Evolutionary conservation across 495 filamentous ascomycete genomes (phyloP).

Genomic region (Cudoniella acicularis): DNA sequence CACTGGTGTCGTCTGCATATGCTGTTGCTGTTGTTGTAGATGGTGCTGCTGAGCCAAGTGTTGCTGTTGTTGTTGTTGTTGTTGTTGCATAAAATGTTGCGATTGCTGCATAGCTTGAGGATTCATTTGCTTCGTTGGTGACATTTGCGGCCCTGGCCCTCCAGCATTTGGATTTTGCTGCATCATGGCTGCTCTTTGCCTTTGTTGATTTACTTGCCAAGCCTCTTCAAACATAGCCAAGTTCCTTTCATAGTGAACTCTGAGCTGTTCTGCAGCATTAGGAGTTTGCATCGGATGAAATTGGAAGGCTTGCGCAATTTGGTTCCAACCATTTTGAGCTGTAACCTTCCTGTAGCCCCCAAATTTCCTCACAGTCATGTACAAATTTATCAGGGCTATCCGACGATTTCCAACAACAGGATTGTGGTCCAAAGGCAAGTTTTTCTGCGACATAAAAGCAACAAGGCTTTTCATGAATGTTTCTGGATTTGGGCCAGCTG

Average conservation of each 20-base stretch:
- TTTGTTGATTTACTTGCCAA: slow-evolving; percentile 57
- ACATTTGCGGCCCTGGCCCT: slow-evolving; percentile 28
- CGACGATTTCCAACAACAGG: slow-evolving; percentile 67
- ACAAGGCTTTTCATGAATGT: slow-evolving; percentile 72
- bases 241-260: slow-evolving; percentile 68
- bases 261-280: slow-evolving; percentile 63
- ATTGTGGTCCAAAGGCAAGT: slow-evolving; percentile 61
- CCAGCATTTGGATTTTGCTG: slow-evolving; percentile 43
- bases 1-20: slow-evolving; percentile 38
- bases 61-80: slow-evolving; percentile 33
- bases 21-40: slow-evolving; percentile 30
- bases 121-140: slow-evolving; percentile 45
- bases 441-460: slow-evolving; percentile 66
- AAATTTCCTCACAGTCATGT: slow-evolving; percentile 67
- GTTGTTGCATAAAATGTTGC: slow-evolving; percentile 36
- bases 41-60: slow-evolving; percentile 38
- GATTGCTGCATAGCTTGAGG: slow-evolving; percentile 36
- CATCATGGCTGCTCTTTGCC: slow-evolving; percentile 44
- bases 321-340: slow-evolving; percentile 63
- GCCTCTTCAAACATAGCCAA: slow-evolving; percentile 69
- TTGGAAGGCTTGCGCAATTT: slow-evolving; percentile 62
- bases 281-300: slow-evolving; percentile 64
- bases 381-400: slow-evolving; percentile 71
- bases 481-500: slow-evolving; percentile 44
- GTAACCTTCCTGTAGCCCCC: slow-evolving; percentile 76